phyloP scores from a whole-genome alignment of 1,284 basidiomycete genomes.

The Irpex sp. region DNA sequence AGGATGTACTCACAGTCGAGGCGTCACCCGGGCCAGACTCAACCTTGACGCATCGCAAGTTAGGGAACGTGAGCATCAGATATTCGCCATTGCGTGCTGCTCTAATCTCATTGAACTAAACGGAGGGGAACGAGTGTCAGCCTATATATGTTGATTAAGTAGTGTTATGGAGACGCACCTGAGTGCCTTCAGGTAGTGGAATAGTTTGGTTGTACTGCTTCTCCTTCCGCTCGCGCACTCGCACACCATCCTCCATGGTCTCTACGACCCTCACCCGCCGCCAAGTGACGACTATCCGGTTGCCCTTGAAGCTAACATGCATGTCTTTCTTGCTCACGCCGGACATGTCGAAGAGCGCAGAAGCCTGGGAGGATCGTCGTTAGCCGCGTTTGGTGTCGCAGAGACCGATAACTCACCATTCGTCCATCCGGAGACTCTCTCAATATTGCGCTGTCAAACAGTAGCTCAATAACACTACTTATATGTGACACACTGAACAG shows the following conservation, averaged over 20 bases:
- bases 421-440: slow-evolving; percentile 64
- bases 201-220: slow-evolving; percentile 46
- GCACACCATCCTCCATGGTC: slow-evolving; percentile 53
- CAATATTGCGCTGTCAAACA: slow-evolving; percentile 34
- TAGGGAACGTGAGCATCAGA: slow-evolving; percentile 63
- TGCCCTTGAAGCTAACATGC: slow-evolving; percentile 65
- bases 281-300: slow-evolving; percentile 67
- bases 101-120: slow-evolving; percentile 63
- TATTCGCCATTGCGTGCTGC: slow-evolving; percentile 56
- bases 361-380: slow-evolving; percentile 22
- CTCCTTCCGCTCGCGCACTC: slow-evolving; percentile 58
- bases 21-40: neutral
- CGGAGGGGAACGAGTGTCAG: neutral
- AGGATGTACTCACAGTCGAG: slow-evolving; percentile 6
- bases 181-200: slow-evolving; percentile 45
- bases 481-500: neutral
- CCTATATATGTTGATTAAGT: neutral
- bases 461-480: neutral
- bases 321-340: slow-evolving; percentile 68
- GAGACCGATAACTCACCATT: slow-evolving; percentile 40
- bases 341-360: slow-evolving; percentile 56
- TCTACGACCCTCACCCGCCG: slow-evolving; percentile 52
- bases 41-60: slow-evolving; percentile 27
- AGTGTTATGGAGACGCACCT: slow-evolving; percentile 26
- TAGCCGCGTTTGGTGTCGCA: neutral